Evolutionary conservation across 2,329 filamentous ascomycete species (phyloP).

Genomic region (Endothia cerciana): DNA sequence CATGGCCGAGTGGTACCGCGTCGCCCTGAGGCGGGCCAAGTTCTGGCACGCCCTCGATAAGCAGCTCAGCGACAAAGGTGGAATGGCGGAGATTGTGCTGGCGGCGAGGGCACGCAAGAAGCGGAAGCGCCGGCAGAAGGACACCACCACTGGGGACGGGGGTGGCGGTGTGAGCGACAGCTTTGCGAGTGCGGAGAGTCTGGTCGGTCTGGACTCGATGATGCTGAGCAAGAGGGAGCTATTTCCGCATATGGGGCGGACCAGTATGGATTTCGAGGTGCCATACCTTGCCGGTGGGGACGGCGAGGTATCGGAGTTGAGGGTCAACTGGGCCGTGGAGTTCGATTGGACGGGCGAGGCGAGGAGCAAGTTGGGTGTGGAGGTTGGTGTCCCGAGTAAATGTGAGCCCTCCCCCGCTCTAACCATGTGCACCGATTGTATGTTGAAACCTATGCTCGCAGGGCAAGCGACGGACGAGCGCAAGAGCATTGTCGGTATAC

Average conservation of each 20-base stretch:
- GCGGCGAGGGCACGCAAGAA: conserved; percentile 36
- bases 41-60: conserved; percentile 62
- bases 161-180: conserved; percentile 29
- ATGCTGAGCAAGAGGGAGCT: conserved; percentile 46
- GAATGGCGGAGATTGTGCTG: conserved; percentile 37
- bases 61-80: conserved; percentile 47
- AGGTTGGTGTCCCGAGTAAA: conserved; percentile 61
- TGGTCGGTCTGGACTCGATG: conserved; percentile 21
- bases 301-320: conserved; percentile 46
- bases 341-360: conserved; percentile 79
- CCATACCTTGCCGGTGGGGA: conserved; percentile 41
- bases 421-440: conserved; percentile 21
- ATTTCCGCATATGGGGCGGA: conserved; percentile 57
- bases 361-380: conserved; percentile 58
- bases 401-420: conserved; percentile 55
- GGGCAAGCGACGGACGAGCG: conserved; percentile 64
- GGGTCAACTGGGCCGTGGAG: conserved; percentile 64
- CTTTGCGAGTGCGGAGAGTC: conserved; percentile 8
- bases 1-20: conserved; percentile 68
- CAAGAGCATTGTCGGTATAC: conserved; percentile 60
- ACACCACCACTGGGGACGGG: conserved; percentile 25
- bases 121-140: conserved; percentile 29
- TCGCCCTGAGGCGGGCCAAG: conserved; percentile 62
- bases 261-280: conserved; percentile 54
- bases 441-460: conserved; percentile 35